phyloP scores from a whole-genome alignment of 306 rosid species.

The Medicago arabica region DNA sequence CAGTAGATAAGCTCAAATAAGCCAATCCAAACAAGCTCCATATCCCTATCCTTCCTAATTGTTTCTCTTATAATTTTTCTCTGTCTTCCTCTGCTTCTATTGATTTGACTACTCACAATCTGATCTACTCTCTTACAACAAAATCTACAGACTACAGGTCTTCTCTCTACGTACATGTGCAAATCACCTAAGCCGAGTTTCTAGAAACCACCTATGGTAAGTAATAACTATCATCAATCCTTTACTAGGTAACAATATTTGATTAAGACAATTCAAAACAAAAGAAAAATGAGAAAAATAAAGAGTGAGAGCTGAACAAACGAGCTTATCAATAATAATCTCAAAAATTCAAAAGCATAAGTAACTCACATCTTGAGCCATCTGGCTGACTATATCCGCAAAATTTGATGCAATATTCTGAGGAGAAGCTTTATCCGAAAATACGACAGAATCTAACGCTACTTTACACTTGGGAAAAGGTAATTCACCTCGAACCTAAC shows the following conservation, averaged over 20 bases:
- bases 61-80: too few species aligned
- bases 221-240: neutral
- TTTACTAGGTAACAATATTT: neutral
- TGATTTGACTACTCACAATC: too few species aligned
- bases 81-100: too few species aligned
- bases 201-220: conserved; percentile 5
- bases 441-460: conserved; percentile 83
- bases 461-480: conserved; percentile 84
- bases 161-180: too few species aligned
- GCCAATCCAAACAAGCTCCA: too few species aligned
- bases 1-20: too few species aligned
- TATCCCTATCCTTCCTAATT: too few species aligned
- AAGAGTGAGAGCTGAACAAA: neutral
- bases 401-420: conserved; percentile 76
- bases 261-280: neutral
- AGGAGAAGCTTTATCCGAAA: conserved; percentile 57
- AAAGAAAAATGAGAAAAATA: neutral
- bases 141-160: too few species aligned
- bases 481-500: conserved; percentile 92
- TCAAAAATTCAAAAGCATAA: neutral
- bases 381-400: conserved; percentile 88
- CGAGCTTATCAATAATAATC: neutral
- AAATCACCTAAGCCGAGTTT: too few species aligned
- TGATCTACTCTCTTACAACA: too few species aligned
- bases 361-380: conserved; percentile 95